Percentiles rank a stretch among this genome's conserved stretches.
Evolutionary conservation across 83 land plant genomes (phyloP).

Genomic region (Picea engelmannii): DNA sequence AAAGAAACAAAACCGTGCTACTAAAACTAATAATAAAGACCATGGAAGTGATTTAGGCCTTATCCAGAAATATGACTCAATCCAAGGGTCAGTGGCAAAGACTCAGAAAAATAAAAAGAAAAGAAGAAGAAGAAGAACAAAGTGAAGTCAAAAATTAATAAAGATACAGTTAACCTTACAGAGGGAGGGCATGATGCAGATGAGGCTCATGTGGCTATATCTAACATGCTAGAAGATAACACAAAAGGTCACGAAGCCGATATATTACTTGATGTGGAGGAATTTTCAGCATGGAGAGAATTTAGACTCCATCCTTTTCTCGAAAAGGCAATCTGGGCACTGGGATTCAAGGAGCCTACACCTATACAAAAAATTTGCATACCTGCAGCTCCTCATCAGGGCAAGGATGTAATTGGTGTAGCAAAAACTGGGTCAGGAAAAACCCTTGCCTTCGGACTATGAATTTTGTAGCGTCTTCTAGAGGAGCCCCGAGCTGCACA

Average conservation of each 20-base stretch:
- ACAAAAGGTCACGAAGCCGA: constrained; percentile 30
- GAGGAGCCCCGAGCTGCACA: too few species aligned
- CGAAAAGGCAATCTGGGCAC: too few species aligned
- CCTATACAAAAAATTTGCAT: too few species aligned
- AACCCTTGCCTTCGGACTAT: too few species aligned
- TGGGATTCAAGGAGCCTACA: too few species aligned
- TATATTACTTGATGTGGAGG: constrained; percentile 41
- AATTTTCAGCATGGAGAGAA: constrained; percentile 81
- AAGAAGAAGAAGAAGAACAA: constrained; percentile 22
- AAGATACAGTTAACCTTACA: background rate
- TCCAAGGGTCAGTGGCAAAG: background rate
- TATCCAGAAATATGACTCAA: background rate
- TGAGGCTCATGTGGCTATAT: constrained; percentile 5
- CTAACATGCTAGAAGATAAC: constrained; percentile 16
- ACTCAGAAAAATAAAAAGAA: constrained; percentile 11
- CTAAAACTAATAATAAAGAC: constrained; percentile 13
- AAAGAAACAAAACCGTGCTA: constrained; percentile 12
- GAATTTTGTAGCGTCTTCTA: too few species aligned
- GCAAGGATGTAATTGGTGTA: too few species aligned
- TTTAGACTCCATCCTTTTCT: too few species aligned
- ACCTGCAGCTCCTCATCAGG: too few species aligned
- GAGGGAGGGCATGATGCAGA: constrained; percentile 10
- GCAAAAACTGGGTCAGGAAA: too few species aligned
- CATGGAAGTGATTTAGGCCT: background rate
- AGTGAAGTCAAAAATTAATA: constrained; percentile 13